Base-by-base conservation (phyloP, 495 filamentous ascomycete species). In the Neurospora pannonica region DNA sequence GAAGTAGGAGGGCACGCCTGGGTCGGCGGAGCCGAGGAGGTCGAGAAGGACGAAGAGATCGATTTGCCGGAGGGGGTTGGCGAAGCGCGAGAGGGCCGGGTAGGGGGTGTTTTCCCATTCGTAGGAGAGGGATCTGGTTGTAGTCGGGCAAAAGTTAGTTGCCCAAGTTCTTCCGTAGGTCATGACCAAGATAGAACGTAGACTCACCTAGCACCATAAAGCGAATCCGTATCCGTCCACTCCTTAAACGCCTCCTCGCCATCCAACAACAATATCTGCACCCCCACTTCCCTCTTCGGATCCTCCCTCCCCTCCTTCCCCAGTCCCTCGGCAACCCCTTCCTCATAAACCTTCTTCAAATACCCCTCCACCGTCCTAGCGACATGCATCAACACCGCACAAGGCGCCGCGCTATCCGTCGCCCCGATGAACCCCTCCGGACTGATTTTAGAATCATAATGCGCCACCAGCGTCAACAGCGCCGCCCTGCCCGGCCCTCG, bases 381-480 rank as follows among this genome's bases (percentile, higher is more conserved):
- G 1, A 83, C 81, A 78, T 95, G 92, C 89, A 97, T 88, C 42
- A 97, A 82, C 79, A 97, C 91, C 0, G 94, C 95, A 79, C 94
- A 97, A 15, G 94, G 94, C 40, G 89, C 94, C 2, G 95, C 94
- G 76, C 93, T 95, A 75, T 97, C 94, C 43, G 90, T 97, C 0
- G 93, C 94, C 1, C 94, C 94, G 24, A 97, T 91, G 81, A 97
- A 97, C 0, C 92, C 94, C 72, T 89, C 82, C 1, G 93, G 94
- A 17, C 82, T 84, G 40, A 91, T 84, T 81, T 94, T 92, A 77
- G 90, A 93, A 77, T 98, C 95, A 79, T 97, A 97, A 81, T 98
- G 95, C 71, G 95, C 95, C n/a, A 93, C 95, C n/a, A 97, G 85
- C 24, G 93, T 92, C 72, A 97, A 80, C 21, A 91, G 83, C 38